These are phyloP conservation scores for Samsoniella hepiali DNA, from an alignment of 2,329 filamentous ascomycete species.

Conservation along the genomic window DNA sequence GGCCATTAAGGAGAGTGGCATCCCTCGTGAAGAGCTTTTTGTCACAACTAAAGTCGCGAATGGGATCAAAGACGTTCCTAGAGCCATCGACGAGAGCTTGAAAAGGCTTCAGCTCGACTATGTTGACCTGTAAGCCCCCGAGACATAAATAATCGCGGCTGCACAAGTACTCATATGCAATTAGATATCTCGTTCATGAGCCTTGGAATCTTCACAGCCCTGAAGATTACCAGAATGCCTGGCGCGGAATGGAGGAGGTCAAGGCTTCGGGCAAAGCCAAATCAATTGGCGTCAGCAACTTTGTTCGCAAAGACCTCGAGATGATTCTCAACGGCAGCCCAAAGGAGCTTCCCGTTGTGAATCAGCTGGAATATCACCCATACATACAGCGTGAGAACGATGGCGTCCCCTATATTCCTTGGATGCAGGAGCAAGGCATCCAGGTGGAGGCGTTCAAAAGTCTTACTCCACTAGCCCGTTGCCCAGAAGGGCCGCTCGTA, in stretches of 20 bases:
- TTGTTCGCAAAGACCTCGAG: background rate
- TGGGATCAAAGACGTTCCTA: slow-evolving; percentile 5
- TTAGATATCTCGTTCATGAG: slow-evolving; percentile 10
- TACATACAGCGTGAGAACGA: slow-evolving; percentile 9
- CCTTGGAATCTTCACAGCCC: background rate
- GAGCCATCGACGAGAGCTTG: slow-evolving; percentile 5
- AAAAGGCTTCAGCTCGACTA: slow-evolving; percentile 10
- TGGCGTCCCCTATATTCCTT: slow-evolving; percentile 10
- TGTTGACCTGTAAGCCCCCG: slow-evolving; percentile 4
- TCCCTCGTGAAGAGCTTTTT: slow-evolving; percentile 46
- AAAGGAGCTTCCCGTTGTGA: slow-evolving; percentile 2
- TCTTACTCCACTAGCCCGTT: slow-evolving; percentile 18
- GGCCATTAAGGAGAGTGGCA: slow-evolving; percentile 44
- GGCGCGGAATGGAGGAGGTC: slow-evolving; percentile 5
- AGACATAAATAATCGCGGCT: background rate
- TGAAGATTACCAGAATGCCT: background rate
- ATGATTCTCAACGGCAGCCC: background rate
- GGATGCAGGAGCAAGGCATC: slow-evolving; percentile 12
- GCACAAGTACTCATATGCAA: background rate
- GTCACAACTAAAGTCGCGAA: slow-evolving; percentile 49
- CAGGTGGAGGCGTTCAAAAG: slow-evolving; percentile 15
- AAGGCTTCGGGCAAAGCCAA: background rate
- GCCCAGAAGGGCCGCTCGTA: slow-evolving; percentile 3
- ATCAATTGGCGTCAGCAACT: slow-evolving; percentile 13
- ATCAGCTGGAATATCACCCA: slow-evolving; percentile 14